These are phyloP conservation scores for Beauveria rudraprayagi DNA, from an alignment of 2,329 filamentous ascomycete genomes.

Conservation along the genomic window DNA sequence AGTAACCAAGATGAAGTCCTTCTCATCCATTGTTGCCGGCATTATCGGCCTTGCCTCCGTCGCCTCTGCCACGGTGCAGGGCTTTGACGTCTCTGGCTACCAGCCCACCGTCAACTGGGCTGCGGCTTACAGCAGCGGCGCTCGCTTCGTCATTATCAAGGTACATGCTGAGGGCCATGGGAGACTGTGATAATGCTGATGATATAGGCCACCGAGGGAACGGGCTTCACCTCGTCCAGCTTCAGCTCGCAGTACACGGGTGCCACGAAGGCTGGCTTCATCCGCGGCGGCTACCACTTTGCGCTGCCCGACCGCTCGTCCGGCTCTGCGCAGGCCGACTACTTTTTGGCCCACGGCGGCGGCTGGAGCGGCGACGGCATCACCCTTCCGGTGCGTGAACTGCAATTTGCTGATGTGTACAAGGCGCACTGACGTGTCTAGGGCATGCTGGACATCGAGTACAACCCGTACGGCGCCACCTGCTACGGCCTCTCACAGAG, in stretches of 20 bases:
- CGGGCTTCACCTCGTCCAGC: slow-evolving; percentile 32
- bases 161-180: slow-evolving; percentile 15
- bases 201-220: slow-evolving; percentile 43
- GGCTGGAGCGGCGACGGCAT: slow-evolving; percentile 45
- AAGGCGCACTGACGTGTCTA: not conserved
- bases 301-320: slow-evolving; percentile 37
- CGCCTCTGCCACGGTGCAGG: slow-evolving; percentile 24
- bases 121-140: slow-evolving; percentile 29
- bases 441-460: slow-evolving; percentile 50
- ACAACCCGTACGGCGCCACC: slow-evolving; percentile 26
- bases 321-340: slow-evolving; percentile 40
- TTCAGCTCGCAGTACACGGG: slow-evolving; percentile 42
- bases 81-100: slow-evolving; percentile 36
- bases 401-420: not conserved
- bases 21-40: slow-evolving; percentile 2
- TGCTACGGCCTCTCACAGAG: slow-evolving; percentile 39
- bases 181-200: not conserved
- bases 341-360: slow-evolving; percentile 44
- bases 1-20: slow-evolving; percentile 11
- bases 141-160: slow-evolving; percentile 39
- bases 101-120: slow-evolving; percentile 31
- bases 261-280: slow-evolving; percentile 42
- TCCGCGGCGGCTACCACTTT: slow-evolving; percentile 50
- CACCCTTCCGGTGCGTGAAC: slow-evolving; percentile 34
- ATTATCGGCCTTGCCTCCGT: slow-evolving; percentile 13